These are phyloP conservation scores for Ustulina deusta DNA, from an alignment of 2,329 filamentous ascomycete species.

Conservation along the genomic window DNA sequence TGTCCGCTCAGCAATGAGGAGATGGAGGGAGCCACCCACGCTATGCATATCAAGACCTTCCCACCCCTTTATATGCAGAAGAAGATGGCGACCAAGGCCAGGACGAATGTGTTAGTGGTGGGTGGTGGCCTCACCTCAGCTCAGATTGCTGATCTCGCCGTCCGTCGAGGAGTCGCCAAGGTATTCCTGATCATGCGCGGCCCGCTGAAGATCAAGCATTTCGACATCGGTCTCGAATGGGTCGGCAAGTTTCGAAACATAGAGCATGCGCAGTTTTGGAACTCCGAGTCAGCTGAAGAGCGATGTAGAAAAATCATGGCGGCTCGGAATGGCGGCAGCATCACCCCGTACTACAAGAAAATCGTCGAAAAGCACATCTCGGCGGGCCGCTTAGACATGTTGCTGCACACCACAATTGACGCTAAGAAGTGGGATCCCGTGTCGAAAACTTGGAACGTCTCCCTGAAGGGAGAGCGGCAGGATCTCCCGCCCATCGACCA, in stretches of 20 bases:
- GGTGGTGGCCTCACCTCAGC: conserved; percentile 82
- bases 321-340: conserved; percentile 80
- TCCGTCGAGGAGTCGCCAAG: conserved; percentile 73
- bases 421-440: conserved; percentile 63
- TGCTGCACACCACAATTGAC: conserved; percentile 67
- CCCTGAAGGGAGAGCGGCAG: conserved; percentile 54
- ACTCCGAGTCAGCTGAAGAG: conserved; percentile 77
- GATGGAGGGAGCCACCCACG: conserved; percentile 64
- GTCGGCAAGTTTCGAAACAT: conserved; percentile 85
- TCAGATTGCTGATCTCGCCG: conserved; percentile 75
- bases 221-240: conserved; percentile 82
- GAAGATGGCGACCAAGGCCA: conserved; percentile 62
- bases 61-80: conserved; percentile 64
- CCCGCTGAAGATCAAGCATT: conserved; percentile 73
- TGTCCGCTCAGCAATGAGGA: conserved; percentile 40
- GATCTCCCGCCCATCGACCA: conserved; percentile 71
- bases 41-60: conserved; percentile 71
- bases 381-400: conserved; percentile 64
- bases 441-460: conserved; percentile 59
- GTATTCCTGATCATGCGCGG: conserved; percentile 78
- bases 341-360: conserved; percentile 76
- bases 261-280: conserved; percentile 82
- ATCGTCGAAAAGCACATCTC: conserved; percentile 71
- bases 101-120: conserved; percentile 76
- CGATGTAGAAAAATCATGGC: conserved; percentile 72